phyloP scores from a whole-genome alignment of 2,329 filamentous ascomycete genomes.

The Exophiala xenobiotica region DNA sequence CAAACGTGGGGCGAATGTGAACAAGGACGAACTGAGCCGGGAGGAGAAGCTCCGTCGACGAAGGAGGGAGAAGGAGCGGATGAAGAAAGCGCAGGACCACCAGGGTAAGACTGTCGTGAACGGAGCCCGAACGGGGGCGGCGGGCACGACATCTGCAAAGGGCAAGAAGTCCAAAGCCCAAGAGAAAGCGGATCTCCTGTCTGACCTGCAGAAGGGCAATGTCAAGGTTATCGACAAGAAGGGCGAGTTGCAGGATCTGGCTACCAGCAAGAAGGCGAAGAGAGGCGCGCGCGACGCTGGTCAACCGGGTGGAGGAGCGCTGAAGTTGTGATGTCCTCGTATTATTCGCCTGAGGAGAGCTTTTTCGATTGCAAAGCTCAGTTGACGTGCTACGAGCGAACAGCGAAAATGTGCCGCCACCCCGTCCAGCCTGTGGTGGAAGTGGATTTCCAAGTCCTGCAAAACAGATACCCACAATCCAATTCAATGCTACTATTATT shows the following conservation, averaged over 20 bases:
- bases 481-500: too few species aligned
- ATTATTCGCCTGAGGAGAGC: not conserved
- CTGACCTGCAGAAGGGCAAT: conserved; percentile 75
- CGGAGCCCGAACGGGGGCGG: too few species aligned
- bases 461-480: too few species aligned
- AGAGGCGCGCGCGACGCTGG: not conserved
- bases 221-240: conserved; percentile 91
- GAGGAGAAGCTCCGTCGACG: conserved; percentile 79
- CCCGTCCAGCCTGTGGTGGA: too few species aligned
- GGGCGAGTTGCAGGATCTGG: conserved; percentile 81
- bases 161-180: conserved; percentile 36
- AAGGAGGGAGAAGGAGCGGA: conserved; percentile 81
- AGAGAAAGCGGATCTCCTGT: conserved; percentile 57
- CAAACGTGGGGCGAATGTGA: conserved; percentile 55
- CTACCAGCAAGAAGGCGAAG: conserved; percentile 72
- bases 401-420: too few species aligned
- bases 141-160: conserved; percentile 39
- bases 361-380: too few species aligned
- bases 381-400: too few species aligned
- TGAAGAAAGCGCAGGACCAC: conserved; percentile 61
- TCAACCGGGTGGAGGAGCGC: conserved; percentile 7
- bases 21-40: conserved; percentile 80
- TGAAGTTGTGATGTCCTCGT: conserved; percentile 12
- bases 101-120: conserved; percentile 44
- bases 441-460: too few species aligned